Conservation (phyloP, 768 basidiomycete species). For the Tricholoma saponaceum region DNA sequence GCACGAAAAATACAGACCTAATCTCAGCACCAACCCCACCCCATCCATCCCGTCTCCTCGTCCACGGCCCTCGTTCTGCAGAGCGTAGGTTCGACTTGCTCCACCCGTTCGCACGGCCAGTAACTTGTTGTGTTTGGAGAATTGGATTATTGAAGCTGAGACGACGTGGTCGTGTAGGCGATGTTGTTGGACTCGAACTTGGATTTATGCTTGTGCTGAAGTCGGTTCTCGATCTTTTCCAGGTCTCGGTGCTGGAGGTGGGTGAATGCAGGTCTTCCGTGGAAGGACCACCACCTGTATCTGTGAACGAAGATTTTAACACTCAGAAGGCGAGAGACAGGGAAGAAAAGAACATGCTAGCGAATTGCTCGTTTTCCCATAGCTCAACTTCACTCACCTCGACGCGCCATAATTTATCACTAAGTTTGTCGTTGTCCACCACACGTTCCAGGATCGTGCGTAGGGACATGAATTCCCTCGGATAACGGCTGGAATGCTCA, state of each 20-base stretch:
- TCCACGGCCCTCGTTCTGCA: constrained; percentile 63
- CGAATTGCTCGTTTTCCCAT: constrained; percentile 71
- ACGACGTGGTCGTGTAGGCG: not conserved
- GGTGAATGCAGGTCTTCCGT: not conserved
- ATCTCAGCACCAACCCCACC: constrained; percentile 56
- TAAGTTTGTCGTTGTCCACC: constrained; percentile 62
- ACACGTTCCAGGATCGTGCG: constrained; percentile 32
- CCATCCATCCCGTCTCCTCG: constrained; percentile 69
- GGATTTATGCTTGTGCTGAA: not conserved
- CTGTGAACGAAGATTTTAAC: not conserved
- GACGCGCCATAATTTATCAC: constrained; percentile 59
- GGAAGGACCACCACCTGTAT: not conserved
- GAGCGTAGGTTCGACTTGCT: constrained; percentile 38
- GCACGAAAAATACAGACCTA: constrained; percentile 44
- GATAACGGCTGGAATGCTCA: too few relatives aligned
- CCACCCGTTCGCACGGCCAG: constrained; percentile 29
- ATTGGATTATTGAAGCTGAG: not conserved
- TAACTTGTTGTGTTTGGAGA: not conserved
- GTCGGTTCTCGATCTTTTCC: not conserved
- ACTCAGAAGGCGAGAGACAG: not conserved
- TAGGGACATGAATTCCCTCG: constrained; percentile 6
- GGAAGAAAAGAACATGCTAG: constrained; percentile 18
- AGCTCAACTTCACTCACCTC: constrained; percentile 68
- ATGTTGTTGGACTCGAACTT: not conserved
- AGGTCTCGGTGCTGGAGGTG: not conserved